Evolutionary conservation across 192 early-diverging fungal genomes (phyloP).

Genomic region (Rhizoclosmatium sp.): DNA sequence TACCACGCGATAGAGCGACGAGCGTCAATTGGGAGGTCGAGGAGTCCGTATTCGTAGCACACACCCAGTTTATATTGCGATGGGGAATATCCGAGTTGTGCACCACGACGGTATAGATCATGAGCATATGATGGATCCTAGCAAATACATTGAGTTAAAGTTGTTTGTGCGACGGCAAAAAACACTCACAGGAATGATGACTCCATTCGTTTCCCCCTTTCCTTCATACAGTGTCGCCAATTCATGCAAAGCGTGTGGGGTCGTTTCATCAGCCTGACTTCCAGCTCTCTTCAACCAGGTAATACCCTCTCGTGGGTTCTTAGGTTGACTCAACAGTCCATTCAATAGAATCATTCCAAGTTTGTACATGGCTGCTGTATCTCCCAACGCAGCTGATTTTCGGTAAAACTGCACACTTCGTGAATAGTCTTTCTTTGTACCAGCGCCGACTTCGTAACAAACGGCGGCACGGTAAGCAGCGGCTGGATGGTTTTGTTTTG

Average conservation of each 20-base stretch:
- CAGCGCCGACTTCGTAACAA: slow-evolving; percentile 96
- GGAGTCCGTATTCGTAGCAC: slow-evolving; percentile 93
- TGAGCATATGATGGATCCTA: slow-evolving; percentile 88
- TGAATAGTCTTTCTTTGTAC: slow-evolving; percentile 82
- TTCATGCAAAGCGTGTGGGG: slow-evolving; percentile 94
- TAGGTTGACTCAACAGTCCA: slow-evolving; percentile 76
- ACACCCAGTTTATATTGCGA: slow-evolving; percentile 93
- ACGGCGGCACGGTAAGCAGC: slow-evolving; percentile 94
- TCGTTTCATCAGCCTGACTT: slow-evolving; percentile 85
- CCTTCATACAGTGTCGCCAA: slow-evolving; percentile 87
- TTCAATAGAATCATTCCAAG: slow-evolving; percentile 91
- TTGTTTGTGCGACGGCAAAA: neutral
- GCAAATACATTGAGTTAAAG: neutral
- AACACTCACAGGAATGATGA: slow-evolving; percentile 54
- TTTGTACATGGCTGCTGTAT: slow-evolving; percentile 97
- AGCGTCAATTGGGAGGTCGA: slow-evolving; percentile 86
- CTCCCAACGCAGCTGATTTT: slow-evolving; percentile 89
- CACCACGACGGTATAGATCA: slow-evolving; percentile 91
- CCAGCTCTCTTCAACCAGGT: slow-evolving; percentile 95
- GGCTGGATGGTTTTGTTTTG: slow-evolving; percentile 89
- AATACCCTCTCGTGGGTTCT: slow-evolving; percentile 89
- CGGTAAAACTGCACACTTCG: slow-evolving; percentile 91
- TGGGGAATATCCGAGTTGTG: slow-evolving; percentile 90
- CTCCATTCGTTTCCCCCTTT: slow-evolving; percentile 52
- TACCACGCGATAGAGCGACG: slow-evolving; percentile 96